These are phyloP conservation scores for Passiflora organensis DNA, from an alignment of 345 rosid genomes.

Conservation along the genomic window DNA sequence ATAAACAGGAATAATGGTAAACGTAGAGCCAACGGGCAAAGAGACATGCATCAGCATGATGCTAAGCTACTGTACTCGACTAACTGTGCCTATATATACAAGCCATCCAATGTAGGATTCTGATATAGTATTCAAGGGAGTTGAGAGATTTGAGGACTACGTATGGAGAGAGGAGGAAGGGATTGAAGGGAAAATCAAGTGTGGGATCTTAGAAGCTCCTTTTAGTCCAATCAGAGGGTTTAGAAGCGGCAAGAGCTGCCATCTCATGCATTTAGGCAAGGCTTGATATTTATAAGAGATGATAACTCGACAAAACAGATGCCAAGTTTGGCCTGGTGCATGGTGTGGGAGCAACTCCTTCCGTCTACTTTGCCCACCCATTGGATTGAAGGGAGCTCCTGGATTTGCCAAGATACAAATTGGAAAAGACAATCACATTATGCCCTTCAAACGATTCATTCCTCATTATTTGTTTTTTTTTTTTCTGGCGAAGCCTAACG, in stretches of 20 bases:
- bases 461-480: too few relatives aligned
- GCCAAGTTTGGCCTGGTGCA: constrained; percentile 42
- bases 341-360: constrained; percentile 63
- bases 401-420: background rate
- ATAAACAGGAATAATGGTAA: background rate
- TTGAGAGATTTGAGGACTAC: too few relatives aligned
- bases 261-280: constrained; percentile 47
- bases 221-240: constrained; percentile 45
- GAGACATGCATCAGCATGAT: too few relatives aligned
- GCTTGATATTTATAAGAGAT: constrained; percentile 34
- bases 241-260: constrained; percentile 55
- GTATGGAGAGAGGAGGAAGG: background rate
- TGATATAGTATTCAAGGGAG: background rate
- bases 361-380: constrained; percentile 40
- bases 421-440: too few relatives aligned
- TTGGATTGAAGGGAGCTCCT: constrained; percentile 83
- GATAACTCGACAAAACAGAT: too few relatives aligned
- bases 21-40: background rate
- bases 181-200: background rate
- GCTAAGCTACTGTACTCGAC: too few relatives aligned
- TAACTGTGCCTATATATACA: too few relatives aligned
- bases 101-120: too few relatives aligned
- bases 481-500: too few relatives aligned
- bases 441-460: too few relatives aligned
- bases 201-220: constrained; percentile 41